Conservation (phyloP, 2,329 filamentous ascomycete genomes). For the Pyrenophora seminiperda region DNA sequence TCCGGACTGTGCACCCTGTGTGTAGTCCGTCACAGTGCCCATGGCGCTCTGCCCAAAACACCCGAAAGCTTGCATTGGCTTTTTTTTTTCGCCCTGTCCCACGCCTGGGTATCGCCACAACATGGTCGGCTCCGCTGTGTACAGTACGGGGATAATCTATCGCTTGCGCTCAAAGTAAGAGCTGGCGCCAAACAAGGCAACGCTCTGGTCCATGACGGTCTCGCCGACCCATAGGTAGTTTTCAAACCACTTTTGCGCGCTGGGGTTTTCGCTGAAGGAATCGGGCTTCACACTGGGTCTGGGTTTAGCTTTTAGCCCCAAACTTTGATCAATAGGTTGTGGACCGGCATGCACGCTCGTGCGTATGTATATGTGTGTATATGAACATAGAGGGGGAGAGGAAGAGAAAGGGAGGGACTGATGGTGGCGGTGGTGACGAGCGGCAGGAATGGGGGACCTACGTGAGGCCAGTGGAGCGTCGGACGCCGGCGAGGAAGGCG, state of each 20-base stretch:
- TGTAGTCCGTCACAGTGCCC: too few species aligned
- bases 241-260: slow-evolving; percentile 85
- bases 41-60: too few species aligned
- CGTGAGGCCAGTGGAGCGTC: slow-evolving; percentile 96
- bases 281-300: slow-evolving; percentile 87
- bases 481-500: slow-evolving; percentile 94
- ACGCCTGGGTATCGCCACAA: too few species aligned
- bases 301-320: slow-evolving; percentile 32
- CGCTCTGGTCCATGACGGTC: slow-evolving; percentile 97
- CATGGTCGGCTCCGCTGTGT: not conserved
- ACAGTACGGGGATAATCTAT: slow-evolving; percentile 13
- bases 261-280: slow-evolving; percentile 79
- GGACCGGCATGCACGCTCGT: not conserved
- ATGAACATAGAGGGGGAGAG: not conserved
- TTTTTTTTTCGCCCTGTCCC: not conserved
- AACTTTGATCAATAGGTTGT: slow-evolving; percentile 7
- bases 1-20: too few species aligned
- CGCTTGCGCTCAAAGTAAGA: slow-evolving; percentile 90
- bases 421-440: not conserved
- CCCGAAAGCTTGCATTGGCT: not conserved
- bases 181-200: slow-evolving; percentile 86
- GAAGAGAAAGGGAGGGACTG: slow-evolving; percentile 1
- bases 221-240: slow-evolving; percentile 94
- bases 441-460: slow-evolving; percentile 59
- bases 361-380: too few species aligned